phyloP scores from a whole-genome alignment of 2,329 filamentous ascomycete genomes.

The Colletotrichum noveboracense region DNA sequence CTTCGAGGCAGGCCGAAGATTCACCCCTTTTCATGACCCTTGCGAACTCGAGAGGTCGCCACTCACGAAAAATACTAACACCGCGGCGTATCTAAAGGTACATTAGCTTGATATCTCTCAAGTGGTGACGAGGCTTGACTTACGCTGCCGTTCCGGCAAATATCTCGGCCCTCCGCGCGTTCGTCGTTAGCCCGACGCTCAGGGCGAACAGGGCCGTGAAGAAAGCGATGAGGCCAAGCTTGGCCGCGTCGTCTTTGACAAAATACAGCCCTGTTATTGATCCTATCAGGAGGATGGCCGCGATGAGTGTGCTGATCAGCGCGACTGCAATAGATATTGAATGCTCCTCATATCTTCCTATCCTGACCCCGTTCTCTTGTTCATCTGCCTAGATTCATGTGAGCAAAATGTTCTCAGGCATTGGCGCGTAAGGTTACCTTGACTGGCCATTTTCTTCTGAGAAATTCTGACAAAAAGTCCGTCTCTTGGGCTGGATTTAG shows the following conservation, averaged over 20 bases:
- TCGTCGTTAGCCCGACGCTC: conserved; percentile 20
- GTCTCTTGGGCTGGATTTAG: conserved; percentile 4
- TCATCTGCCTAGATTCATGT: no score
- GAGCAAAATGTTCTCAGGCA: no score
- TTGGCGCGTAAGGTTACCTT: no score
- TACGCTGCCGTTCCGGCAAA: conserved; percentile 23
- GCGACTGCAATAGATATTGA: not conserved
- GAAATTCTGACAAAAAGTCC: not conserved
- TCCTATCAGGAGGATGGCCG: not conserved
- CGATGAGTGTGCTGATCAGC: not conserved
- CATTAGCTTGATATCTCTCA: not conserved
- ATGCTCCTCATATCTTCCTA: not conserved
- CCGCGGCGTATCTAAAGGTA: not conserved
- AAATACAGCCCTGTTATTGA: conserved; percentile 15
- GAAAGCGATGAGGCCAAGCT: conserved; percentile 18
- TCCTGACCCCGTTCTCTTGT: not conserved
- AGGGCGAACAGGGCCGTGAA: conserved; percentile 23
- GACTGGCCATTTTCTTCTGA: not conserved
- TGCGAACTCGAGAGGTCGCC: not conserved
- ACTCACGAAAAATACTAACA: conserved; percentile 19
- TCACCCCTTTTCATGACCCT: no score
- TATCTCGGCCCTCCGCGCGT: conserved; percentile 18
- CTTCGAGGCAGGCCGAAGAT: not conserved
- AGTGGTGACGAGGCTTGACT: not conserved
- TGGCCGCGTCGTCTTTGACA: not conserved